These are phyloP conservation scores for Trichomonascaceae sp. DNA, from an alignment of 1,139 yeast species.

Conservation along the genomic window DNA sequence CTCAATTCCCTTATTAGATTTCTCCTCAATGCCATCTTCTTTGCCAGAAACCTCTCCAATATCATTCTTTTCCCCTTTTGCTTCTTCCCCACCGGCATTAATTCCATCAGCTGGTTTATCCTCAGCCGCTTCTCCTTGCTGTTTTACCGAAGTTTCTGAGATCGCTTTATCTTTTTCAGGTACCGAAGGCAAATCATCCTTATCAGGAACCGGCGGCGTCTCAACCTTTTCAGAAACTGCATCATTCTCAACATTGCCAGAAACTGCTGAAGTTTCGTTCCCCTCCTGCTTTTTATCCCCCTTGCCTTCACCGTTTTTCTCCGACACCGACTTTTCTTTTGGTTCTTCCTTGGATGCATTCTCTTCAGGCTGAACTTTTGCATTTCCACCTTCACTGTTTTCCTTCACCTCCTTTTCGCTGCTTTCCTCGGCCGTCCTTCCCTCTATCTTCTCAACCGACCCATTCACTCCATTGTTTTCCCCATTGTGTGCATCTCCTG, in stretches of 20 bases:
- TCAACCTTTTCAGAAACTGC: not conserved
- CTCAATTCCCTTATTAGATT: not conserved
- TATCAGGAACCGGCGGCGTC: not conserved
- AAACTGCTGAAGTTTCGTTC: not conserved
- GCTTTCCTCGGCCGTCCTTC: slow-evolving; percentile 7
- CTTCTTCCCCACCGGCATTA: slow-evolving; percentile 6
- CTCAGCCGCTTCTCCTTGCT: slow-evolving; percentile 8
- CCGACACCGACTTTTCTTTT: slow-evolving; percentile 7
- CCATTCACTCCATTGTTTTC: slow-evolving; percentile 7
- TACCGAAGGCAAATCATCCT: not conserved
- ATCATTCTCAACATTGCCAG: not conserved
- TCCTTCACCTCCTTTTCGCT: slow-evolving; percentile 4
- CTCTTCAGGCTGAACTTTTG: not conserved
- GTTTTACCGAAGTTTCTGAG: not conserved
- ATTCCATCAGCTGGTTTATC: slow-evolving; percentile 4
- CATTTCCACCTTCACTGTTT: not conserved
- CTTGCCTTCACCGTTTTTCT: not conserved
- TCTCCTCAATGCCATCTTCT: not conserved
- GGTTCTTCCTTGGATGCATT: slow-evolving; percentile 1
- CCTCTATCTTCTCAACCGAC: slow-evolving; percentile 6
- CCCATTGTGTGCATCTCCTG: slow-evolving; percentile 10
- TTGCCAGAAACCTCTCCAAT: slow-evolving; percentile 3
- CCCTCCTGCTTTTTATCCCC: not conserved
- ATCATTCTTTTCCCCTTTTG: slow-evolving; percentile 1
- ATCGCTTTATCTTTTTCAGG: not conserved